Evolutionary conservation across 805 yeast genomes (phyloP).

Genomic region (Saccharomycopsis synnaedendra): DNA sequence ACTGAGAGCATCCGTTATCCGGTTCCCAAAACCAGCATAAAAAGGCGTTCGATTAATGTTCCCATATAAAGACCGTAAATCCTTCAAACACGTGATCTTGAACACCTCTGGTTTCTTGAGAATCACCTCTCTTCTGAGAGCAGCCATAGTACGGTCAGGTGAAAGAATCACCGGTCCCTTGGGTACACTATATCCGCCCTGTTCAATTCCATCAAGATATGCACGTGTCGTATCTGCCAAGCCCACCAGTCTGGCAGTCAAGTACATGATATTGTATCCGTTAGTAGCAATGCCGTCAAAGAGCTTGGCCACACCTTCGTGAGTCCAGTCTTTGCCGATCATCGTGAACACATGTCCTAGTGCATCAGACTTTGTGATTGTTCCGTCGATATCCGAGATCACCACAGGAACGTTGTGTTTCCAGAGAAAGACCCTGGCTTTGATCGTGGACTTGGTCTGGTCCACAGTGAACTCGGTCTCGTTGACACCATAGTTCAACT

Average conservation of each 20-base stretch:
- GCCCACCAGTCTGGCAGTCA: slow-evolving; percentile 93
- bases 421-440: slow-evolving; percentile 76
- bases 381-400: slow-evolving; percentile 95
- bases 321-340: slow-evolving; percentile 97
- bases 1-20: slow-evolving; percentile 92
- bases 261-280: slow-evolving; percentile 87
- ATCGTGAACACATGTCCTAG: slow-evolving; percentile 89
- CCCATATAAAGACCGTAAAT: slow-evolving; percentile 62
- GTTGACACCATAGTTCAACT: slow-evolving; percentile 70
- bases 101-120: slow-evolving; percentile 95
- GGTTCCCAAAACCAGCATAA: slow-evolving; percentile 94
- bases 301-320: slow-evolving; percentile 84
- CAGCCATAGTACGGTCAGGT: slow-evolving; percentile 96
- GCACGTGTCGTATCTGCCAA: slow-evolving; percentile 87
- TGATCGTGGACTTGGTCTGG: slow-evolving; percentile 68
- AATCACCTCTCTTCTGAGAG: slow-evolving; percentile 82
- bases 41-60: slow-evolving; percentile 51
- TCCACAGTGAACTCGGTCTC: slow-evolving; percentile 69
- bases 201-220: slow-evolving; percentile 67
- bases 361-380: slow-evolving; percentile 96
- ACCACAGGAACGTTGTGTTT: slow-evolving; percentile 77
- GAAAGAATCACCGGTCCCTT: slow-evolving; percentile 88
- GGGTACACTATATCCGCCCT: slow-evolving; percentile 66
- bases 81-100: slow-evolving; percentile 92
- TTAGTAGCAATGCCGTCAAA: slow-evolving; percentile 79